These are phyloP conservation scores for Scedosporium apiospermum DNA, from an alignment of 2,329 filamentous ascomycete genomes.

Conservation along the genomic window DNA sequence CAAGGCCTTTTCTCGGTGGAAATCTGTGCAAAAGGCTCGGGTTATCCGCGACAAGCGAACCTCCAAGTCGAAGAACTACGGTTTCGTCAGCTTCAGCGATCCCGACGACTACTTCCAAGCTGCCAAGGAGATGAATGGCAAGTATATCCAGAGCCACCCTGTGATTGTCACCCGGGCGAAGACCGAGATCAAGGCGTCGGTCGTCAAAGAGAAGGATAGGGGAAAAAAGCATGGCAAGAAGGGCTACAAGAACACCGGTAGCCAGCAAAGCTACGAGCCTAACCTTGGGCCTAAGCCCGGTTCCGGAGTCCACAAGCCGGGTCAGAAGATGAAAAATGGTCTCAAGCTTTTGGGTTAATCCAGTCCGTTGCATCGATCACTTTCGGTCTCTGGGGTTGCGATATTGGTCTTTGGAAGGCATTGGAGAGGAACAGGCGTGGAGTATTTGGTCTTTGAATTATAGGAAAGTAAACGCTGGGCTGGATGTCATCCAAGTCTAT, in stretches of 20 bases:
- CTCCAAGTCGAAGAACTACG: conserved; percentile 91
- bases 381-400: neutral
- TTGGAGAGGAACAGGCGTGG: neutral
- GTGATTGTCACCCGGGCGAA: conserved; percentile 79
- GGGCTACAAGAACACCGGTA: conserved; percentile 23
- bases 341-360: conserved; percentile 48
- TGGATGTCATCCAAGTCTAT: neutral
- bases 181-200: conserved; percentile 77
- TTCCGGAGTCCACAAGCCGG: conserved; percentile 49
- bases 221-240: conserved; percentile 19
- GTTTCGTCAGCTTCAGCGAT: conserved; percentile 92
- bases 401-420: neutral
- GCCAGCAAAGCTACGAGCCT: conserved; percentile 36
- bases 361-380: too few relatives aligned
- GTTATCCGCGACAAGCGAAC: conserved; percentile 94
- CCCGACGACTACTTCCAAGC: conserved; percentile 95
- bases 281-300: conserved; percentile 38
- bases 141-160: conserved; percentile 97
- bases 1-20: conserved; percentile 86
- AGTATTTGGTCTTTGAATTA: neutral
- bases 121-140: conserved; percentile 96
- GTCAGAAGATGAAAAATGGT: conserved; percentile 59
- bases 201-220: conserved; percentile 50
- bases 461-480: neutral
- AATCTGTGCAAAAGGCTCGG: conserved; percentile 81